A percentile compares a stretch with the other conserved stretches of the same genome.
phyloP scores from a whole-genome alignment of 192 early-diverging fungal species.

The Anaeromyces robustus region DNA sequence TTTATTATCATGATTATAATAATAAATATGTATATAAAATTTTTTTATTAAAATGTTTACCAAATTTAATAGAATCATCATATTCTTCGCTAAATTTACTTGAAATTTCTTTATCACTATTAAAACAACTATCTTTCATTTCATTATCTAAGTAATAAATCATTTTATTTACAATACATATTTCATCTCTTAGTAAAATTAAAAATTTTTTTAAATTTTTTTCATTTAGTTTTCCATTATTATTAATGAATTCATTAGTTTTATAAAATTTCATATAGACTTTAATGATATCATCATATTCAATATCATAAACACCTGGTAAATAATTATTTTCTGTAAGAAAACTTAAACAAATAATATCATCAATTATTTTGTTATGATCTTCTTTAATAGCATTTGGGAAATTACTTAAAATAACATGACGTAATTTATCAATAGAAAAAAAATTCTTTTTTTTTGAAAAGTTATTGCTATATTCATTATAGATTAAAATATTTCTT shows the following conservation, averaged over 20 bases:
- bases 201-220: neutral
- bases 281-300: neutral
- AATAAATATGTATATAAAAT: too few relatives aligned
- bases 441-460: too few relatives aligned
- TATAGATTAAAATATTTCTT: neutral
- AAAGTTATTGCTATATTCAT: neutral
- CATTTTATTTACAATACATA: neutral
- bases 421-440: too few relatives aligned
- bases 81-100: too few relatives aligned
- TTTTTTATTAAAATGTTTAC: too few relatives aligned
- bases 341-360: neutral
- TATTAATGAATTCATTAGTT: neutral
- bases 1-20: too few relatives aligned
- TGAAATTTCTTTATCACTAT: too few relatives aligned
- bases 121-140: neutral
- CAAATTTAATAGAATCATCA: neutral
- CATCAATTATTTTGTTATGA: neutral
- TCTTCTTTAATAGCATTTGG: neutral
- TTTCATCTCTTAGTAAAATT: neutral
- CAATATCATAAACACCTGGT: neutral
- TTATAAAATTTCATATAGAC: neutral
- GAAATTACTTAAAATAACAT: too few relatives aligned
- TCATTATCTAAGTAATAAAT: neutral
- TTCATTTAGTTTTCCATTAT: neutral
- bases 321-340: neutral